Base-by-base conservation (phyloP, 2,329 filamentous ascomycete genomes). In the Diaporthe caulivora region DNA sequence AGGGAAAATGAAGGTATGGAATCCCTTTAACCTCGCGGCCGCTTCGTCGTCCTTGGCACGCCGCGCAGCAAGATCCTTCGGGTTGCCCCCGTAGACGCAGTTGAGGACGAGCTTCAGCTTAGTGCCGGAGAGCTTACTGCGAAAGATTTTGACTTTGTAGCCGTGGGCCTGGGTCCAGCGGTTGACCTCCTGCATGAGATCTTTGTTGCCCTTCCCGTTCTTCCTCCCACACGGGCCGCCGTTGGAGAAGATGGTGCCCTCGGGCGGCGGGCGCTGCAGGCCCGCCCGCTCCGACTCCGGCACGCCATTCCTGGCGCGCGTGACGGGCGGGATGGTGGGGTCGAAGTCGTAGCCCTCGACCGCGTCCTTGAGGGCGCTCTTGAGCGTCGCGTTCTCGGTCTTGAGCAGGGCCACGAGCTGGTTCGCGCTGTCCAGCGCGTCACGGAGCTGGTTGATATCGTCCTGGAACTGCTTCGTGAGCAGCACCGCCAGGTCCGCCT, bases 71-170 rank as follows among this genome's bases (percentile, higher is more conserved):
- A 49, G 53, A 37, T 70, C 42, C 37, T 51, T 53, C 18, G 70
- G 40, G 37, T 40, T 70, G 49, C 73, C 73, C 4, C 55, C 64
- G 47, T 65, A 44, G 47, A 69, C 34, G 42, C 73, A 74, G 53
- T 57, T 62, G 29, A 74, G 58, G 54, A 72, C 49, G 37, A 74
- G 70, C 70, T 72, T 83, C 6, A 62, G 31, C 62, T 71, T 60
- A 17, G 73, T 67, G 29, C 73, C 73, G 15, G 70, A 62, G 24
- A 64, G 57, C 70, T 72, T 74, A 64, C 55, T 72, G 44, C 70
- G 73, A 62, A 70, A 55, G 49, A 74, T 74, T 42, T 74, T 74
- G 55, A 70, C 73, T 49, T 58, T 70, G 64, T 74, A 74, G 24
- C 73, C 73, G 13, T 53, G 73, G 64, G 73, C 64, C 62, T 74